Evolutionary conservation across 2,329 filamentous ascomycete genomes (phyloP), one percentile per base, ranked within the genome.

Genomic region (Penicillium sp.): DNA sequence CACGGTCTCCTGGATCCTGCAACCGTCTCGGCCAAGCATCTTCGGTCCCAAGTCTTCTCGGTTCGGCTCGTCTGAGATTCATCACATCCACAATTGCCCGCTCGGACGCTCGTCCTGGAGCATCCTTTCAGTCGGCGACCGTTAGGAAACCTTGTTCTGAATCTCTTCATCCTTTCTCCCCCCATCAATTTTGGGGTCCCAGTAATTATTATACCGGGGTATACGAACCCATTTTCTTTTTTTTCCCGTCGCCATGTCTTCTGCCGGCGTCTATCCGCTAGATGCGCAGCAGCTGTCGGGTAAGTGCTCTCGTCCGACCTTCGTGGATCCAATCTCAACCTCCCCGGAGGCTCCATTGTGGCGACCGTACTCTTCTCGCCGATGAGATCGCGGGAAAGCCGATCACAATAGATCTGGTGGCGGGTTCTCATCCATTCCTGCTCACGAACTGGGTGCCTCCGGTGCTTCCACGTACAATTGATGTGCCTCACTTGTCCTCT

Each of bases 181-280:
- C 11, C 11, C 29, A 7, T 32, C 29, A 43, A 45, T 18, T 18
- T 18, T 3, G 18, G 18, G 18, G 18, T 18, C 18, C 18, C 18
- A 18, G 18, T 18, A 18, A 18, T 18, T 18, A 18, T 18, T 18
- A 2, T 2, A 18, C 18, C 18, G 1, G 18, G 18, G 18, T 18
- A 18, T 18, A 18, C 18, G 18, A 18, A 18, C 35, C 27, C 27
- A 45, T 42, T 46, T 43, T 44, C 29, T 39, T 32, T 55, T 47
- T 37, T 47, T 24, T 24, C 13, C 35, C 9, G 11, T 32, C 4
- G 7, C 29, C 29, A 7, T 32, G 8, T 32, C 29, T 32, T 32
- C 29, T 40, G 60, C 59, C 38, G 60, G 60, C 49, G 57, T 57
- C 7, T 58, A 63, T 49, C 57, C 61, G 3, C 51, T 65, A 52